Evolutionary conservation across 2,329 filamentous ascomycete species (phyloP).

Genomic region (Endothia cerciana): DNA sequence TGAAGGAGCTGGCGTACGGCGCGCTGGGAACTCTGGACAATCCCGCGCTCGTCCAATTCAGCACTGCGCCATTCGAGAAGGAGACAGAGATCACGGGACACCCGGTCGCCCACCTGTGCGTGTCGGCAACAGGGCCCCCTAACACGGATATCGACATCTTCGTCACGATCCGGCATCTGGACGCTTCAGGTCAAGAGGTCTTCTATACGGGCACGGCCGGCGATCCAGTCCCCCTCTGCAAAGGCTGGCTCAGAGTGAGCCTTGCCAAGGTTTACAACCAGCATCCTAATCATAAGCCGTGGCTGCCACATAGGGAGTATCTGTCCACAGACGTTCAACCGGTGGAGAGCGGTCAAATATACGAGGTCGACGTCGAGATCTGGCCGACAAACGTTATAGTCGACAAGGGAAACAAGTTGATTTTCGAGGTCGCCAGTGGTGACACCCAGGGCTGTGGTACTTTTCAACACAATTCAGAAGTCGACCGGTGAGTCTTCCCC

Average conservation of each 20-base stretch:
- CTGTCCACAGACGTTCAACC: constrained; percentile 57
- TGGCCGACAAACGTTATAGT: constrained; percentile 67
- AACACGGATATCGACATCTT: constrained; percentile 65
- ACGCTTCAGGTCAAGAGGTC: constrained; percentile 57
- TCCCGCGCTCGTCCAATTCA: constrained; percentile 60
- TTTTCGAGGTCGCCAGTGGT: constrained; percentile 59
- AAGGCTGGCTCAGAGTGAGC: constrained; percentile 66
- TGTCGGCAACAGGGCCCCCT: constrained; percentile 63
- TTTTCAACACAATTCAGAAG: constrained; percentile 55
- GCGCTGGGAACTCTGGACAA: constrained; percentile 62
- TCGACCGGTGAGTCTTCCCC: constrained; percentile 46
- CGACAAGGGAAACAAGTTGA: constrained; percentile 51
- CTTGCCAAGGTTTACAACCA: constrained; percentile 57
- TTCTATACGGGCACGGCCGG: constrained; percentile 69
- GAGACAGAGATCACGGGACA: constrained; percentile 75
- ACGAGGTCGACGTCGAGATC: constrained; percentile 64
- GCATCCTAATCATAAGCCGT: constrained; percentile 55
- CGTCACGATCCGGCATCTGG: constrained; percentile 63
- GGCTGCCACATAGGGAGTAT: constrained; percentile 63
- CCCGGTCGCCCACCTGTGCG: constrained; percentile 65
- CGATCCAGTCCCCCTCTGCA: constrained; percentile 64
- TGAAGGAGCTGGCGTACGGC: constrained; percentile 56
- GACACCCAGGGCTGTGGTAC: constrained; percentile 65
- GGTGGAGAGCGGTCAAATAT: constrained; percentile 59
- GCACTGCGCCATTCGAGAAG: constrained; percentile 57